These are phyloP conservation scores for Diaporthe vaccinii DNA, from an alignment of 2,329 filamentous ascomycete species.

Conservation along the genomic window DNA sequence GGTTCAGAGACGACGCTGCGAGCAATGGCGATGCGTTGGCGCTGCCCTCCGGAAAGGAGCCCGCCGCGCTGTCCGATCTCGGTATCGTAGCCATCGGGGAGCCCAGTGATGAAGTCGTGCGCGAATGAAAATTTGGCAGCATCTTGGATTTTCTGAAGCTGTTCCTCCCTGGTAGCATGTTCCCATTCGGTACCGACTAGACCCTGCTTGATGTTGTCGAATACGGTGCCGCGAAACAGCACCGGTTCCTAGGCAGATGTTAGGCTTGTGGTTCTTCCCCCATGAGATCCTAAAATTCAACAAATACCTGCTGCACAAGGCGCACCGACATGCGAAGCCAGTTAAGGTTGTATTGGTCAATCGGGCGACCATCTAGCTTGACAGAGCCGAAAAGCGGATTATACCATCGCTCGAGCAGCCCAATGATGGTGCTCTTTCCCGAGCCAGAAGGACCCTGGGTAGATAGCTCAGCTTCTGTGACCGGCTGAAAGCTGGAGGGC, in stretches of 20 bases:
- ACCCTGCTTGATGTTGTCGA: constrained; percentile 67
- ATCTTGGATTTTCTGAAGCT: constrained; percentile 70
- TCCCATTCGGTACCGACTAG: constrained; percentile 59
- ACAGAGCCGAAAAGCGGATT: constrained; percentile 63
- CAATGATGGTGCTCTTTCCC: constrained; percentile 85
- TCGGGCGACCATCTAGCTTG: constrained; percentile 68
- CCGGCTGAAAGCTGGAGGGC: not conserved
- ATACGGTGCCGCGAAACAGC: constrained; percentile 62
- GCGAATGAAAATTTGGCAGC: constrained; percentile 78
- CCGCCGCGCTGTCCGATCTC: constrained; percentile 84
- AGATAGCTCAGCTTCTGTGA: not conserved
- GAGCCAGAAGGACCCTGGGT: constrained; percentile 78
- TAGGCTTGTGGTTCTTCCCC: not conserved
- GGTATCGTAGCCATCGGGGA: constrained; percentile 75
- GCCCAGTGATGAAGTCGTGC: constrained; percentile 75
- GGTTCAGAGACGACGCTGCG: constrained; percentile 32
- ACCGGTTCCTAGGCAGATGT: constrained; percentile 43
- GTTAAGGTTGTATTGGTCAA: constrained; percentile 63
- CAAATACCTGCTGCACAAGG: constrained; percentile 67
- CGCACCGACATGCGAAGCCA: constrained; percentile 8
- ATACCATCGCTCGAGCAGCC: constrained; percentile 80
- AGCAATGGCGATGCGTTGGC: constrained; percentile 75
- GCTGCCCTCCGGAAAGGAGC: constrained; percentile 81
- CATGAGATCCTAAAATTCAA: constrained; percentile 47
- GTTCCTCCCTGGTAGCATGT: constrained; percentile 50